phyloP scores from a whole-genome alignment of 2,329 filamentous ascomycete species.

The Domatiomyces globalis region DNA sequence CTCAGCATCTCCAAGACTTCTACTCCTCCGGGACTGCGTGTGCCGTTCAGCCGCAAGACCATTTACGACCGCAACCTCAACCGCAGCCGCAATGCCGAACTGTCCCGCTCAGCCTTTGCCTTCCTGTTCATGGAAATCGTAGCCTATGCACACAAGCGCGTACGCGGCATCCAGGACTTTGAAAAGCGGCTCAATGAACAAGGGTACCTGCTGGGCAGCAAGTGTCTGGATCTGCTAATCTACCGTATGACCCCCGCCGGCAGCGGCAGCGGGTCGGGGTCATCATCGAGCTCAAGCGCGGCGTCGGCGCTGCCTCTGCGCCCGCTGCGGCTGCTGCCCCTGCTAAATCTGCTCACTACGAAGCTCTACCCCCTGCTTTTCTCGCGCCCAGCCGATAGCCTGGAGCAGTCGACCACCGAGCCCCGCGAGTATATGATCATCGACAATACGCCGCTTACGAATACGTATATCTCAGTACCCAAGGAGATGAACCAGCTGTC shows the following conservation, averaged over 20 bases:
- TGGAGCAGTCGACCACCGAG: constrained; percentile 77
- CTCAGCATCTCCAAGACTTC: constrained; percentile 12
- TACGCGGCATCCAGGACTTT: constrained; percentile 84
- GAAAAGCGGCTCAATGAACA: constrained; percentile 81
- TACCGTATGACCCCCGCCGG: constrained; percentile 67
- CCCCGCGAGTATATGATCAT: constrained; percentile 98
- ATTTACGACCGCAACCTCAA: constrained; percentile 96
- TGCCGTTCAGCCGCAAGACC: constrained; percentile 86
- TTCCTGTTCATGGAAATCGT: constrained; percentile 97
- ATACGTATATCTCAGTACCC: constrained; percentile 82
- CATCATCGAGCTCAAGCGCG: constrained; percentile 52
- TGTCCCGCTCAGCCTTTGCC: constrained; percentile 86
- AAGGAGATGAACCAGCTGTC: constrained; percentile 94
- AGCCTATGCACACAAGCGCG: constrained; percentile 76
- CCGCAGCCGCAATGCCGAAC: constrained; percentile 71
- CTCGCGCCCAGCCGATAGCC: constrained; percentile 72
- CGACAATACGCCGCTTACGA: constrained; percentile 93
- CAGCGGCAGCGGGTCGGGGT: constrained; percentile 52
- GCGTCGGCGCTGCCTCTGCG: constrained; percentile 47
- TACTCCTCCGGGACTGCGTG: constrained; percentile 45
- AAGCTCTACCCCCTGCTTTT: constrained; percentile 89
- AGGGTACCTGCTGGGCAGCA: constrained; percentile 86
- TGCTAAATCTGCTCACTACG: constrained; percentile 91
- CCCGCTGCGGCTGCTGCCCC: constrained; percentile 73
- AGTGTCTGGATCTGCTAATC: constrained; percentile 86